Base-by-base conservation (phyloP, 2,329 filamentous ascomycete genomes). In the Talaromyces verruculosus region DNA sequence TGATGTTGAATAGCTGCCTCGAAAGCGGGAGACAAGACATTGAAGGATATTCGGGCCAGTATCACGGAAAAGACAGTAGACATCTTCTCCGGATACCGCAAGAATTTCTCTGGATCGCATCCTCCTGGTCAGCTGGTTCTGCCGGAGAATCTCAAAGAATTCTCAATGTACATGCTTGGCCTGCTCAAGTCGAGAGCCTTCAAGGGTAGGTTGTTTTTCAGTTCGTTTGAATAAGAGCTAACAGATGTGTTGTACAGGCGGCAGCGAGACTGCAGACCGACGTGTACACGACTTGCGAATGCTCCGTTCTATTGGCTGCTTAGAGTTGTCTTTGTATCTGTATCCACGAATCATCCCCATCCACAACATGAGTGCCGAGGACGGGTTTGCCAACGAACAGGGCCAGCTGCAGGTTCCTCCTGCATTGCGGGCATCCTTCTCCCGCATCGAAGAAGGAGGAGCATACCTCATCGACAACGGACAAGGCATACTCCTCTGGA, bases 381-480 rank as follows among this genome's bases (percentile, higher is more conserved):
- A 98, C 71, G 94, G 95, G 10, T 99, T 98, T 76, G 88, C 93
- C n/a, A 93, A 97, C 73, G 89, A 92, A 74, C 92, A 92, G 3
- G 93, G 93, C 15, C 91, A 97, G 69, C 83, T 99, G 47, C 89
- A 89, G 74, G 88, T 99, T 81, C 95, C 95, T 2, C 87, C 90
- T 0, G 81, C 88, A 7, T 83, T 96, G 65, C 90, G 95, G 37
- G 90, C 93, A 10, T 93, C 91, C 0, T 99, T 96, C 78, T 88
- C 90, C 11, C 88, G 91, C 49, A 89, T 98, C 53, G 94, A 99
- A 79, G 89, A 96, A 64, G 95, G 95, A 33, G 95, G 95, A 37
- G 95, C 90, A 0, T 99, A 99, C 76, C 82, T 99, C 19, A 89
- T 99, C 25, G 95, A 99, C 77, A 97, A 98, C 72, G 95, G 95